phyloP scores from a whole-genome alignment of 2,329 filamentous ascomycete species.

The Apiospora saccharicola region DNA sequence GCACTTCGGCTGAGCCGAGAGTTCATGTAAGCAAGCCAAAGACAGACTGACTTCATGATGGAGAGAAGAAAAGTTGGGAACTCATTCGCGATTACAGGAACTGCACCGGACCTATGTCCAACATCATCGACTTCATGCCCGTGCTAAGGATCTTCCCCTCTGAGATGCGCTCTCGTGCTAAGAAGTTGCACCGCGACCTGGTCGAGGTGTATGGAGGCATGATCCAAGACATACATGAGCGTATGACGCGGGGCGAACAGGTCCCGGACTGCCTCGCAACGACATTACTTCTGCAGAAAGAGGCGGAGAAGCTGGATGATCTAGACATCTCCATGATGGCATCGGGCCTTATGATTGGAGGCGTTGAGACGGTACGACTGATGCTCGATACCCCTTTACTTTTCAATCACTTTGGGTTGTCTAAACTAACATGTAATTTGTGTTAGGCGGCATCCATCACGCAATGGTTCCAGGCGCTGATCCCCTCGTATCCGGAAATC shows the following conservation, averaged over 20 bases:
- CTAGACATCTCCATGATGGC: slow-evolving; percentile 28
- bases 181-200: slow-evolving; percentile 25
- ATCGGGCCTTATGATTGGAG: slow-evolving; percentile 30
- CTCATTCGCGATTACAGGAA: slow-evolving; percentile 20
- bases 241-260: slow-evolving; percentile 14
- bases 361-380: slow-evolving; percentile 32
- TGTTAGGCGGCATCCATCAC: slow-evolving; percentile 21
- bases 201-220: slow-evolving; percentile 27
- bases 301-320: slow-evolving; percentile 26
- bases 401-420: neutral
- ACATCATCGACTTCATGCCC: slow-evolving; percentile 28
- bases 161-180: slow-evolving; percentile 14
- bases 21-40: slow-evolving; percentile 27
- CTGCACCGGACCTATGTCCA: slow-evolving; percentile 28
- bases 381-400: neutral
- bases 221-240: slow-evolving; percentile 26
- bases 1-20: slow-evolving; percentile 27
- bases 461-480: slow-evolving; percentile 27
- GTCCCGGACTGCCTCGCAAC: slow-evolving; percentile 27
- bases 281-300: slow-evolving; percentile 23
- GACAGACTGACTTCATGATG: neutral
- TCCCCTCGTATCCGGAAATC: slow-evolving; percentile 22
- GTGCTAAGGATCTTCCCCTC: slow-evolving; percentile 26
- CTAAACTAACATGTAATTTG: neutral
- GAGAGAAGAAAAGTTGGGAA: neutral